Conservation (phyloP, 306 rosid genomes). For the Rosa multiflora region DNA sequence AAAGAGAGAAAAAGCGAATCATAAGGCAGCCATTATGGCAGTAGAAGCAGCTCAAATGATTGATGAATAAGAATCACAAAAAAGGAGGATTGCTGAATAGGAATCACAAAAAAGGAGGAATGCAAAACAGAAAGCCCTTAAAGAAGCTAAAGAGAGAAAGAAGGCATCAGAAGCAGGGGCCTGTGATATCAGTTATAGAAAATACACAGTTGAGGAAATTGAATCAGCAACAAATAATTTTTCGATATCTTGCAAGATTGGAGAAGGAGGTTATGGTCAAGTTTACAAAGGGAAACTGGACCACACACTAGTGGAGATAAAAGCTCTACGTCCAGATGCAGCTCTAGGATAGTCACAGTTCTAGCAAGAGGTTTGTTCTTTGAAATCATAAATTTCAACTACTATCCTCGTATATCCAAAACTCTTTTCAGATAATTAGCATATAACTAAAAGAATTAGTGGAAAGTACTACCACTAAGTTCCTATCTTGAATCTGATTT, state of each 20-base stretch:
- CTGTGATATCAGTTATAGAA: too few relatives aligned
- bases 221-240: constrained; percentile 62
- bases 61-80: too few relatives aligned
- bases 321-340: constrained; percentile 77
- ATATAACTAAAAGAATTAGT: neutral
- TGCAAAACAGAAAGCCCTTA: too few relatives aligned
- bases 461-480: too few relatives aligned
- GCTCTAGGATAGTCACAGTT: constrained; percentile 77
- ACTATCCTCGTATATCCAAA: neutral
- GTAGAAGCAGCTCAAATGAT: constrained; percentile 56
- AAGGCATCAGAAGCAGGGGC: too few relatives aligned
- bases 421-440: neutral
- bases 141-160: too few relatives aligned
- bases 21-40: constrained; percentile 53
- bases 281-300: too few relatives aligned
- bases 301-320: constrained; percentile 16
- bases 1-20: constrained; percentile 55
- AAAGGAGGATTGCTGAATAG: too few relatives aligned
- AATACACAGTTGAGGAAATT: constrained; percentile 52
- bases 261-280: too few relatives aligned
- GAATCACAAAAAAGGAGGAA: too few relatives aligned
- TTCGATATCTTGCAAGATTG: constrained; percentile 48
- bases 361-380: constrained; percentile 58
- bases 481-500: neutral
- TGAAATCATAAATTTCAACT: neutral